These are phyloP conservation scores for Quercus ilex DNA, from an alignment of 306 rosid genomes.

Conservation along the genomic window DNA sequence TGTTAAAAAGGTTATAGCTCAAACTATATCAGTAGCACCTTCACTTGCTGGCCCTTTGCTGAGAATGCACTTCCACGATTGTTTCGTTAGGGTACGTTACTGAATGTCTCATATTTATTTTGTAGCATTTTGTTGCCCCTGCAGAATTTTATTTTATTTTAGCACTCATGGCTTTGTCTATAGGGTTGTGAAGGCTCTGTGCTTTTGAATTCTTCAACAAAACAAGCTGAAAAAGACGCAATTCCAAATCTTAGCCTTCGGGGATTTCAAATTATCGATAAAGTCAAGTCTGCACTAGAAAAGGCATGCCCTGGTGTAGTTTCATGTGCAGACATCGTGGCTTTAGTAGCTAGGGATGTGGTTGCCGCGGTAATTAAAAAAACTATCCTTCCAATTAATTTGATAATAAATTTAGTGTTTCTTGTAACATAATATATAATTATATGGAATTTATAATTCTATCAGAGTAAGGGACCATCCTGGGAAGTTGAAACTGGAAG, in stretches of 20 bases:
- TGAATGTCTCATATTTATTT: not conserved
- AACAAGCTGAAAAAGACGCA: constrained; percentile 28
- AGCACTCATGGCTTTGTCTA: not conserved
- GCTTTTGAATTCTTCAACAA: constrained; percentile 23
- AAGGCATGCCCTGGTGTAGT: constrained; percentile 37
- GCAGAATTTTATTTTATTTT: not conserved
- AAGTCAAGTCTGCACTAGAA: not conserved
- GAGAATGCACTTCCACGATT: constrained; percentile 47
- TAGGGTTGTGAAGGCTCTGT: constrained; percentile 56
- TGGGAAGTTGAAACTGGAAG: constrained; percentile 2
- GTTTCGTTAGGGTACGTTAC: constrained; percentile 39
- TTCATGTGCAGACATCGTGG: constrained; percentile 47
- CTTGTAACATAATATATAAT: not conserved
- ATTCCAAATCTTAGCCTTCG: not conserved
- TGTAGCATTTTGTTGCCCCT: not conserved
- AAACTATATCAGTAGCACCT: constrained; percentile 17
- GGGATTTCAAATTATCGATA: constrained; percentile 1
- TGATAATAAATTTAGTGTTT: not conserved
- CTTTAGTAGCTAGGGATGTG: constrained; percentile 34
- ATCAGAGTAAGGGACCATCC: not conserved
- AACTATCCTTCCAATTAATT: not conserved
- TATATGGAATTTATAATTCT: not conserved
- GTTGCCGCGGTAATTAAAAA: constrained; percentile 21
- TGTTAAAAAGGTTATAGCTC: constrained; percentile 4
- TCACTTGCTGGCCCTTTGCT: constrained; percentile 35